Evolutionary conservation across 768 basidiomycete species (phyloP).

Genomic region (Holtermannia corniformis): DNA sequence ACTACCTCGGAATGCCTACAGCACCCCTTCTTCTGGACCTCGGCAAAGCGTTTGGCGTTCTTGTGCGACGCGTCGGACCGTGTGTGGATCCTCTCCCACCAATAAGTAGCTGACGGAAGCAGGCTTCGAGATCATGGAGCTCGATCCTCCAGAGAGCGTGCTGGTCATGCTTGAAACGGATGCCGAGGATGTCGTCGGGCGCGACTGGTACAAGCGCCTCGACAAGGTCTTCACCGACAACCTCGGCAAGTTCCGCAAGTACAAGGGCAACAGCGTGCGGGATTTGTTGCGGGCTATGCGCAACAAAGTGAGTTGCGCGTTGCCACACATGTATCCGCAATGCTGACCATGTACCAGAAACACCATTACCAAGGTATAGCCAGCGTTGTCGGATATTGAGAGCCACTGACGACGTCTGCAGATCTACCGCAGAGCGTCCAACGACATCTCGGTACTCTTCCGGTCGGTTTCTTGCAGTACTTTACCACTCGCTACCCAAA

Average conservation of each 20-base stretch:
- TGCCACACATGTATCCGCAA: background rate
- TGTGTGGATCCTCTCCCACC: slow-evolving; percentile 9
- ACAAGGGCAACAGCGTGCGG: slow-evolving; percentile 80
- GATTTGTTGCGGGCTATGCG: slow-evolving; percentile 85
- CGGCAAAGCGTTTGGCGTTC: slow-evolving; percentile 74
- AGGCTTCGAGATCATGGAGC: slow-evolving; percentile 87
- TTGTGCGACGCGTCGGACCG: slow-evolving; percentile 96
- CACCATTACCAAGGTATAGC: slow-evolving; percentile 68
- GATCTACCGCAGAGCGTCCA: slow-evolving; percentile 89
- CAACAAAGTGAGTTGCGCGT: slow-evolving; percentile 66
- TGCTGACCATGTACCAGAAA: slow-evolving; percentile 49
- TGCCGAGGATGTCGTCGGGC: slow-evolving; percentile 57
- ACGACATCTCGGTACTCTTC: slow-evolving; percentile 78
- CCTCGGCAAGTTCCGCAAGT: slow-evolving; percentile 93
- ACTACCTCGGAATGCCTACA: slow-evolving; percentile 76
- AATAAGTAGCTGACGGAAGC: slow-evolving; percentile 1
- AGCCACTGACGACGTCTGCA: background rate
- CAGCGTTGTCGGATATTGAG: background rate
- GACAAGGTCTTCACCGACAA: slow-evolving; percentile 89
- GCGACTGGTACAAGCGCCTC: slow-evolving; percentile 78
- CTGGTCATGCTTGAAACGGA: slow-evolving; percentile 65
- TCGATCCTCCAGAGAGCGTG: slow-evolving; percentile 72
- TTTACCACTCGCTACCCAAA: slow-evolving; percentile 88
- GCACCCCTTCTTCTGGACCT: slow-evolving; percentile 96
- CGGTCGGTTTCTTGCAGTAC: slow-evolving; percentile 82